These are phyloP conservation scores for Leptographium galeiforme DNA, from an alignment of 2,329 filamentous ascomycete genomes.

Conservation along the genomic window DNA sequence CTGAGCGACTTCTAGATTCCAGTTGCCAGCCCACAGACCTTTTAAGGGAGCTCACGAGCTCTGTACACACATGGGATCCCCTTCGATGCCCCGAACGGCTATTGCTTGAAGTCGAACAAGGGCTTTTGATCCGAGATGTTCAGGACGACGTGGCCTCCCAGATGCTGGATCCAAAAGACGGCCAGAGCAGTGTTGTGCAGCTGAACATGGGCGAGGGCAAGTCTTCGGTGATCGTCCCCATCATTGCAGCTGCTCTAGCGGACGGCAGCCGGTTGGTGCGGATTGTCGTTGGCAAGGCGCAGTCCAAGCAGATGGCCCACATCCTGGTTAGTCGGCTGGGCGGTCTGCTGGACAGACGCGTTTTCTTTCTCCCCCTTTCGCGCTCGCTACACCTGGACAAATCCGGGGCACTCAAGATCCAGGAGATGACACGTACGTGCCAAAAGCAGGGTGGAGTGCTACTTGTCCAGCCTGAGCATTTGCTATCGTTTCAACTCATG, in stretches of 20 bases:
- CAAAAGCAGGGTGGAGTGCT: slow-evolving; percentile 37
- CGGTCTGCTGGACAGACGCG: slow-evolving; percentile 36
- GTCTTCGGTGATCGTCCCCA: slow-evolving; percentile 54
- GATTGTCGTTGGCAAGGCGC: slow-evolving; percentile 47
- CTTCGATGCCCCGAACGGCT: slow-evolving; percentile 42
- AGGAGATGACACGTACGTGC: slow-evolving; percentile 29
- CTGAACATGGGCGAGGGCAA: slow-evolving; percentile 64
- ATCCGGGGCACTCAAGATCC: slow-evolving; percentile 21
- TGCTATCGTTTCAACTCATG: slow-evolving; percentile 51
- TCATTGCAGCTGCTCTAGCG: slow-evolving; percentile 41
- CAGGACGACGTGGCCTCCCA: slow-evolving; percentile 43
- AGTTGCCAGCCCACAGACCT: background rate
- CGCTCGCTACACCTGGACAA: slow-evolving; percentile 26
- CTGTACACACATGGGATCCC: slow-evolving; percentile 30
- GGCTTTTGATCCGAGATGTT: slow-evolving; percentile 44
- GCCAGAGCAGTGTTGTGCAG: slow-evolving; percentile 43
- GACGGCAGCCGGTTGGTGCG: slow-evolving; percentile 37
- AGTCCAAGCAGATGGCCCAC: slow-evolving; percentile 47
- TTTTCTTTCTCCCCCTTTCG: slow-evolving; percentile 48
- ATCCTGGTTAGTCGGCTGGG: slow-evolving; percentile 41
- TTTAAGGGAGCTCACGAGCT: background rate
- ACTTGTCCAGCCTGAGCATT: slow-evolving; percentile 48
- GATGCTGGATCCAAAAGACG: slow-evolving; percentile 33
- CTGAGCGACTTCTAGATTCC: background rate
- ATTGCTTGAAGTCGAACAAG: slow-evolving; percentile 50